Conservation (phyloP, 768 basidiomycete genomes). For the Jaapia argillacea region DNA sequence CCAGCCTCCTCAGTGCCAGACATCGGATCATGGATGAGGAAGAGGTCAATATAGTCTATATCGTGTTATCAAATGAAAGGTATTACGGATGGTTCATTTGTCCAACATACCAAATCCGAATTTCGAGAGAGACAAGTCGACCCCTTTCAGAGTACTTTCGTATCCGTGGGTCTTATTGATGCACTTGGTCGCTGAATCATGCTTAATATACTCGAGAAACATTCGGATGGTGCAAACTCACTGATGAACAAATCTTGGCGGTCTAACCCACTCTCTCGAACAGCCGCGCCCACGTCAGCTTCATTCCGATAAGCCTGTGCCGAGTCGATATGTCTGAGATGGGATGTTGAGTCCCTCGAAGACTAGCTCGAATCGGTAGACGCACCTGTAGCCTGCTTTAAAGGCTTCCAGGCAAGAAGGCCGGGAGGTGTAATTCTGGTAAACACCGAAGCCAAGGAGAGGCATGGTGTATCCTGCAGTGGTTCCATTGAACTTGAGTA, state of each 20-base stretch:
- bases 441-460: background rate
- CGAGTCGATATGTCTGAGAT: slow-evolving; percentile 1
- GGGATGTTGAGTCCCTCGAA: background rate
- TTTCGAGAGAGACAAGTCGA: slow-evolving; percentile 15
- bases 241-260: slow-evolving; percentile 1
- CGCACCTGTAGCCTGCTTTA: background rate
- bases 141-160: slow-evolving; percentile 40
- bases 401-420: background rate
- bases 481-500: background rate
- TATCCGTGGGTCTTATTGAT: slow-evolving; percentile 50
- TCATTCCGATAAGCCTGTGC: background rate
- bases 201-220: background rate
- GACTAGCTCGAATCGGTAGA: background rate
- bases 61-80: background rate
- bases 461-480: background rate
- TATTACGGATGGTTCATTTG: background rate
- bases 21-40: slow-evolving; percentile 33
- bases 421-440: background rate
- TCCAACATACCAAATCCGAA: slow-evolving; percentile 2
- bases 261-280: background rate
- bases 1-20: slow-evolving; percentile 25
- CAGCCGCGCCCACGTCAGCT: background rate
- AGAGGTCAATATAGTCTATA: slow-evolving; percentile 36
- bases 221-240: background rate
- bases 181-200: slow-evolving; percentile 53